phyloP scores from a whole-genome alignment of 2,329 filamentous ascomycete species.

The Macrophomina phaseolina region DNA sequence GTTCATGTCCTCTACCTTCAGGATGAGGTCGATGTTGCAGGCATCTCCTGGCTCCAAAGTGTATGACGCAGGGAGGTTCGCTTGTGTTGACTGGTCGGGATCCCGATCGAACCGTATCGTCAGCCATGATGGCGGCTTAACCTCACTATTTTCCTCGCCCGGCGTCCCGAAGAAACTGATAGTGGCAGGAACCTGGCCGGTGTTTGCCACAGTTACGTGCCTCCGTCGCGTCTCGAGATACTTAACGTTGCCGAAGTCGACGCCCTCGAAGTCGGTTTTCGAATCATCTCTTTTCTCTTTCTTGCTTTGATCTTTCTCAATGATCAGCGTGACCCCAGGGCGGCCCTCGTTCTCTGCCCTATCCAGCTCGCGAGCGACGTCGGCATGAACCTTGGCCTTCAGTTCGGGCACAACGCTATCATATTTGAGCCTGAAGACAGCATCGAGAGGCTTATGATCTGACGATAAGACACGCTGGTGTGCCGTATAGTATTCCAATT shows the following conservation, averaged over 20 bases:
- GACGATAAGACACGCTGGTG: conserved; percentile 91
- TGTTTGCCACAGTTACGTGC: conserved; percentile 87
- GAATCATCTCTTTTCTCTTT: conserved; percentile 43
- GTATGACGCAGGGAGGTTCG: conserved; percentile 53
- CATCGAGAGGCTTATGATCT: conserved; percentile 90
- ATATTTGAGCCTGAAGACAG: conserved; percentile 82
- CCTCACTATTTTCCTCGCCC: conserved; percentile 52
- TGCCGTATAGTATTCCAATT: conserved; percentile 75
- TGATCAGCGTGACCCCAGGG: conserved; percentile 80
- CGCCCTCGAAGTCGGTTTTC: conserved; percentile 56
- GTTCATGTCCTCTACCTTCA: conserved; percentile 67
- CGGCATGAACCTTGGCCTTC: conserved; percentile 81
- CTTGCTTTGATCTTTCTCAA: conserved; percentile 59
- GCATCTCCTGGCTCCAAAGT: conserved; percentile 86
- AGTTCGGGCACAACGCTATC: conserved; percentile 85
- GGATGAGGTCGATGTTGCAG: conserved; percentile 69
- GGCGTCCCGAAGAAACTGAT: conserved; percentile 82
- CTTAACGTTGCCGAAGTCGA: conserved; percentile 79
- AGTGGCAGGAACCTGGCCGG: conserved; percentile 78
- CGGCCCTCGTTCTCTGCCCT: conserved; percentile 89
- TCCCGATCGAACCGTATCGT: conserved; percentile 67
- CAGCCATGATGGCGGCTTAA: conserved; percentile 69
- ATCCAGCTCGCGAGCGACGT: conserved; percentile 87
- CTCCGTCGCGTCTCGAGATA: conserved; percentile 71
- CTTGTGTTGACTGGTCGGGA: conserved; percentile 41